Evolutionary conservation across 306 rosid species (phyloP).

Genomic region (Trifolium repens): DNA sequence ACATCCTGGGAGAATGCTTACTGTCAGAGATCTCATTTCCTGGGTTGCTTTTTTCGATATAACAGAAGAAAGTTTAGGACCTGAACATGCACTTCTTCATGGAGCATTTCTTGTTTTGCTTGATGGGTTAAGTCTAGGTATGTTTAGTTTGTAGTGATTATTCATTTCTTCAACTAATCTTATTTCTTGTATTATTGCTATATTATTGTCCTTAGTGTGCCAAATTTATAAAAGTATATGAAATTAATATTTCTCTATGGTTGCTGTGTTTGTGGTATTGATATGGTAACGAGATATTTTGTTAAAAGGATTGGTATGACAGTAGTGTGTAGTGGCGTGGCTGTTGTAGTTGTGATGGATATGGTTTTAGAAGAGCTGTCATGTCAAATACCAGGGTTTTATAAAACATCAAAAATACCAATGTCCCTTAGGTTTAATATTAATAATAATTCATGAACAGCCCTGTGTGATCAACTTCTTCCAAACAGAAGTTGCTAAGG

Average conservation of each 20-base stretch:
- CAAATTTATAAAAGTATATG: neutral
- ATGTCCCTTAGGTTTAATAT: neutral
- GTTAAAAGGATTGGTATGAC: neutral
- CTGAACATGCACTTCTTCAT: constrained; percentile 77
- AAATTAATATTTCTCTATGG: neutral
- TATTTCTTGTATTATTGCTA: neutral
- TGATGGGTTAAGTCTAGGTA: constrained; percentile 93
- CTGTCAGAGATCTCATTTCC: constrained; percentile 91
- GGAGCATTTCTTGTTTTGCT: constrained; percentile 93
- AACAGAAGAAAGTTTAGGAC: constrained; percentile 63
- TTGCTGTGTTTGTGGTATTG: neutral
- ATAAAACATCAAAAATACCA: neutral
- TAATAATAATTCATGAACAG: neutral
- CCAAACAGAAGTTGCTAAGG: neutral
- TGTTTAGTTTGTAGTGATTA: constrained; percentile 3
- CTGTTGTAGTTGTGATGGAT: neutral
- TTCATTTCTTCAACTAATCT: constrained; percentile 18
- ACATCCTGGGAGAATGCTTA: constrained; percentile 75
- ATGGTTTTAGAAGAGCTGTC: neutral
- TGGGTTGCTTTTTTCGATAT: constrained; percentile 78
- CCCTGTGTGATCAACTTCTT: neutral
- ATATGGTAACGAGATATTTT: constrained; percentile 2
- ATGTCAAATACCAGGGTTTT: neutral
- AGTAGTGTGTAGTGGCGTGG: neutral
- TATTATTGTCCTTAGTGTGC: neutral